These are phyloP conservation scores for Blastobotrys parvus DNA, from an alignment of 805 yeast species.

Conservation along the genomic window DNA sequence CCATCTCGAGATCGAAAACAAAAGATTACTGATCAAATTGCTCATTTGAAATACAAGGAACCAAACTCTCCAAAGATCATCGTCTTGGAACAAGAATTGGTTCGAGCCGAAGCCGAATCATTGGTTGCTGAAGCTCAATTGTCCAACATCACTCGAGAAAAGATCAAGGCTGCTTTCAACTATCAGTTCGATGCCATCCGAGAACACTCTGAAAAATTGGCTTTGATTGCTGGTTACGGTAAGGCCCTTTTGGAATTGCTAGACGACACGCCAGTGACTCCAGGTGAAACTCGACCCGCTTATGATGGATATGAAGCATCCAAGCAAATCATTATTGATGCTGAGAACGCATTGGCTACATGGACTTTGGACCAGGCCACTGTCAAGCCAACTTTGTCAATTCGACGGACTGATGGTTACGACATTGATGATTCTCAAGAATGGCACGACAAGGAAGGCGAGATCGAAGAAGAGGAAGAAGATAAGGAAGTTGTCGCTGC, in stretches of 20 bases:
- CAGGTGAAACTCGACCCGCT: constrained; percentile 98
- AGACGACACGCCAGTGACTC: constrained; percentile 96
- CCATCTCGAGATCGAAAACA: constrained; percentile 98
- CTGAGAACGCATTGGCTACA: constrained; percentile 87
- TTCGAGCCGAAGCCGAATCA: constrained; percentile 98
- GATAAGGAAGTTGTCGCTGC: neutral
- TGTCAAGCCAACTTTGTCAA: constrained; percentile 85
- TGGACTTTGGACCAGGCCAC: constrained; percentile 97
- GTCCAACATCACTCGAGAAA: constrained; percentile 96
- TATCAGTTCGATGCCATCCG: constrained; percentile 94
- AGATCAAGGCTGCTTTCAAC: constrained; percentile 93
- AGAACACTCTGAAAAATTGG: constrained; percentile 92
- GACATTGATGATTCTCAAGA: constrained; percentile 35
- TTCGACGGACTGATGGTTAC: constrained; percentile 64
- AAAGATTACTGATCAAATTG: constrained; percentile 95
- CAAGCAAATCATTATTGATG: constrained; percentile 94
- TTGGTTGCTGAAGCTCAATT: constrained; percentile 98
- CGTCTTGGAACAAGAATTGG: constrained; percentile 95
- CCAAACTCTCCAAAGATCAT: constrained; percentile 95
- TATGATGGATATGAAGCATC: constrained; percentile 98
- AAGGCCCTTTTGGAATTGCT: constrained; percentile 91
- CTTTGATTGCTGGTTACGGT: constrained; percentile 97
- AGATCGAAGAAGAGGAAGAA: constrained; percentile 11
- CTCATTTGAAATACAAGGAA: constrained; percentile 95
- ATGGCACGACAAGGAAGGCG: constrained; percentile 29